phyloP scores from a whole-genome alignment of 352 stramenopile genomes.

The Phytopythium oedochilum region DNA sequence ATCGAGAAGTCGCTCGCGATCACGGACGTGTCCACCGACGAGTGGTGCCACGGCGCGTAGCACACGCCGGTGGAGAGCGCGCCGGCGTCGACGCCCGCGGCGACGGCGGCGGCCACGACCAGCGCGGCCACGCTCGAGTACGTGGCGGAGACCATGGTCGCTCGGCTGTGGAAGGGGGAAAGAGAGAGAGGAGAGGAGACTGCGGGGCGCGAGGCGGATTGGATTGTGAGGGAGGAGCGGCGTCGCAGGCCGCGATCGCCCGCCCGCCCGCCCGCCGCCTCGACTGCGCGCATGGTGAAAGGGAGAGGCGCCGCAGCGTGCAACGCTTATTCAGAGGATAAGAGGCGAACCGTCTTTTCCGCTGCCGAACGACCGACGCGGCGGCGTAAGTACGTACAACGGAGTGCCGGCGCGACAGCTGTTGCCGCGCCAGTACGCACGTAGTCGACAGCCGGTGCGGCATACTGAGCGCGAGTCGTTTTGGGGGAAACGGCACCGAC shows the following conservation, averaged over 20 bases:
- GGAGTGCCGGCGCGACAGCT: too few relatives aligned
- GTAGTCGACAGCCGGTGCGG: too few relatives aligned
- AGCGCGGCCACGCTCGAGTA: slow-evolving; percentile 29
- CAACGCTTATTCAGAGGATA: too few relatives aligned
- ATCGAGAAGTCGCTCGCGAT: slow-evolving; percentile 25
- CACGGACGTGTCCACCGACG: slow-evolving; percentile 22
- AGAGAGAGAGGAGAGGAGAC: background rate
- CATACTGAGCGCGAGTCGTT: background rate
- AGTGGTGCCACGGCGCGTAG: slow-evolving; percentile 64
- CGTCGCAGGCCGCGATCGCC: too few relatives aligned
- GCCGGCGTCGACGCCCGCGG: slow-evolving; percentile 11
- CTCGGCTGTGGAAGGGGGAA: background rate
- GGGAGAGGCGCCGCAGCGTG: too few relatives aligned
- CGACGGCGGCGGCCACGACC: slow-evolving; percentile 10
- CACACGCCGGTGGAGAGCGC: slow-evolving; percentile 30
- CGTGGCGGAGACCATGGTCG: slow-evolving; percentile 26
- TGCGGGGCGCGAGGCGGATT: background rate
- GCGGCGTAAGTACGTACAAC: too few relatives aligned
- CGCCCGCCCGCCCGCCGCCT: too few relatives aligned
- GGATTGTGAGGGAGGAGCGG: slow-evolving; percentile 1
- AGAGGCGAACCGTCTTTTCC: slow-evolving; percentile 1
- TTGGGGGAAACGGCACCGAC: background rate
- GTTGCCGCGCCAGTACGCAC: background rate
- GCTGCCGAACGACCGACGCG: too few relatives aligned
- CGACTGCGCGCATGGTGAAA: too few relatives aligned